These are phyloP conservation scores for Annulohypoxylon truncatum DNA, from an alignment of 2,329 filamentous ascomycete genomes.

Conservation along the genomic window DNA sequence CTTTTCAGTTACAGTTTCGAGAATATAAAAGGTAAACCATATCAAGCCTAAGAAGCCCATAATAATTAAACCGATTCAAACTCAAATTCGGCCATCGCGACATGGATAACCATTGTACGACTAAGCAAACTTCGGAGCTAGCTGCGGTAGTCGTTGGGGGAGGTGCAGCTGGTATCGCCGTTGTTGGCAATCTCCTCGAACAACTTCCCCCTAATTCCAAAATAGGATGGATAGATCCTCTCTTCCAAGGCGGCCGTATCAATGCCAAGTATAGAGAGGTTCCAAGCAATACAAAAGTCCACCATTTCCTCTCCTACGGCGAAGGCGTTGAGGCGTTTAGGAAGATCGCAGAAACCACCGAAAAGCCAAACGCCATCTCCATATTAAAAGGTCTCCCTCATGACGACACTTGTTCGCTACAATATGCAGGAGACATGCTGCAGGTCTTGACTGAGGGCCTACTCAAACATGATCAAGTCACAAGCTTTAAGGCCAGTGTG, in stretches of 20 bases:
- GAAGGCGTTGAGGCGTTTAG: constrained; percentile 64
- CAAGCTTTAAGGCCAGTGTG: constrained; percentile 5
- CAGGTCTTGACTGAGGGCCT: constrained; percentile 59
- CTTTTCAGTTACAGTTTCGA: background rate
- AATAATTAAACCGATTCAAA: background rate
- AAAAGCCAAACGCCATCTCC: constrained; percentile 65
- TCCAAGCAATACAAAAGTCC: constrained; percentile 71
- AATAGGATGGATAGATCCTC: constrained; percentile 69
- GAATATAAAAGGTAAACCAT: background rate
- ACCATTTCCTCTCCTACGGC: constrained; percentile 68
- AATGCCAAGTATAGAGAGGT: constrained; percentile 69
- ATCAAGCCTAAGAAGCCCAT: background rate
- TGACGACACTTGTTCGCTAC: constrained; percentile 67
- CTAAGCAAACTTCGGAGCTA: background rate
- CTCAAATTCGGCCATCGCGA: background rate
- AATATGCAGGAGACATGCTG: constrained; percentile 67
- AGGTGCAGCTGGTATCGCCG: constrained; percentile 69
- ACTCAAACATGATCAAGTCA: constrained; percentile 36
- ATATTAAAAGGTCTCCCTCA: constrained; percentile 64
- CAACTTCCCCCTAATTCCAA: constrained; percentile 56
- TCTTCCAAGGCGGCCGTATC: constrained; percentile 65
- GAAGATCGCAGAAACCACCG: constrained; percentile 60
- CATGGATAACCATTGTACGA: background rate
- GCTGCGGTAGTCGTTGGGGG: constrained; percentile 67
- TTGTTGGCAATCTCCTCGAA: constrained; percentile 71